These are phyloP conservation scores for Pulveroboletus sp. DNA, from an alignment of 768 basidiomycete genomes.

Conservation along the genomic window DNA sequence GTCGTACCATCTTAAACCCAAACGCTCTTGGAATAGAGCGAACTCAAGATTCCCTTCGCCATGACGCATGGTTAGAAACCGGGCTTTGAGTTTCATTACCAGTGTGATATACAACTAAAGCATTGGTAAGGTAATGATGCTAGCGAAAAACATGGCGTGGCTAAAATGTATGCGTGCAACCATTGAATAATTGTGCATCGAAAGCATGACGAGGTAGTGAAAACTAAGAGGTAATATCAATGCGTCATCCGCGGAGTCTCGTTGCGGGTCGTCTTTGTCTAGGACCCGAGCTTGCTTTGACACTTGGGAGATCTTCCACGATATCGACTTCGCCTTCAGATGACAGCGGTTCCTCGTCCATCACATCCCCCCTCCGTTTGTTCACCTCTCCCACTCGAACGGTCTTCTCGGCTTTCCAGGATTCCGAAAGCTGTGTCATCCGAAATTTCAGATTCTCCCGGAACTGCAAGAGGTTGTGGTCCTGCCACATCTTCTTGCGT, in stretches of 20 bases:
- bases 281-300: constrained; percentile 9
- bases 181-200: constrained; percentile 4
- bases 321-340: constrained; percentile 42
- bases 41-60: not conserved
- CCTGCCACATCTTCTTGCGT: constrained; percentile 51
- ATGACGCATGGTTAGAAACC: not conserved
- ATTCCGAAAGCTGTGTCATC: constrained; percentile 46
- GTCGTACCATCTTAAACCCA: no score
- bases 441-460: constrained; percentile 43
- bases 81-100: constrained; percentile 10
- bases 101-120: constrained; percentile 12
- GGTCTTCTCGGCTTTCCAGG: constrained; percentile 49
- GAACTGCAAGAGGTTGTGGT: constrained; percentile 40
- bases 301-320: constrained; percentile 28
- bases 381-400: constrained; percentile 33
- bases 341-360: constrained; percentile 19
- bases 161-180: constrained; percentile 1
- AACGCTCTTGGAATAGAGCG: no score
- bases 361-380: constrained; percentile 22
- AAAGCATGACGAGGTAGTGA: constrained; percentile 1
- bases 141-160: not conserved
- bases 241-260: constrained; percentile 29
- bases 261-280: constrained; percentile 14
- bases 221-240: constrained; percentile 4
- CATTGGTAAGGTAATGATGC: constrained; percentile 20